Evolutionary conservation across 768 basidiomycete species (phyloP), one percentile per base, ranked within the genome.

Genomic region (Lanmaoa rubissima): DNA sequence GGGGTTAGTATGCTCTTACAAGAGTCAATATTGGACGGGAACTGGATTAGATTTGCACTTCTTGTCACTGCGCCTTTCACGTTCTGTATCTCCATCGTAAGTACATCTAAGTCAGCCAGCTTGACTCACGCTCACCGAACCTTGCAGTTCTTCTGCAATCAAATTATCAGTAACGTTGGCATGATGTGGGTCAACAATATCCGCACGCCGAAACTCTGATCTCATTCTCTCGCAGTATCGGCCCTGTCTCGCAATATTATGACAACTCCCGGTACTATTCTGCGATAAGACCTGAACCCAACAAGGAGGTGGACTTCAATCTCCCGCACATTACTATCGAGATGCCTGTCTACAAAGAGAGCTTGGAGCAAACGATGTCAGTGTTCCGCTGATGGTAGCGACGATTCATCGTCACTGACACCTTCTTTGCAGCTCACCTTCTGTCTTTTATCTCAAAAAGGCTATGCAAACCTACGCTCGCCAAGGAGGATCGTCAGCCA

Each of bases 261-360:
- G 85, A 92, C 63, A 94, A 94, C 69, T 92, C 90, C 0, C 81
- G 79, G 39, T 94, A 88, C 71, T 94, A 90, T 67, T 92, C 89
- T 12, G 88, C 90, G 12, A 70, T 79, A 48, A 78, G 76, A 43
- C 87, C 90, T 0, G 78, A 75, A 26, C 70, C 83, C 0, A 87
- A 86, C 69, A 78, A 81, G 51, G 83, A 81, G 16, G 76, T 90
- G 53, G 88, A 90, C 67, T 62, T 76, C 1, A 77, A 74, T 51
- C 77, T 92, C 4, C 90, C 89, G 2, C 90, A 91, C 65, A 78
- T 92, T 16, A 88, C 88, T 1, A 77, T 94, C 48, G 85, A 94
- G 71, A 78, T 94, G 74, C 92, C 92, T 0, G 92, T 94, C 5
- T 95, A 94, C 73, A 94, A 92, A 66, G 90, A 92, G 67, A 88